Evolutionary conservation across 1,139 yeast species (phyloP).

Genomic region (Geotrichum candidum): DNA sequence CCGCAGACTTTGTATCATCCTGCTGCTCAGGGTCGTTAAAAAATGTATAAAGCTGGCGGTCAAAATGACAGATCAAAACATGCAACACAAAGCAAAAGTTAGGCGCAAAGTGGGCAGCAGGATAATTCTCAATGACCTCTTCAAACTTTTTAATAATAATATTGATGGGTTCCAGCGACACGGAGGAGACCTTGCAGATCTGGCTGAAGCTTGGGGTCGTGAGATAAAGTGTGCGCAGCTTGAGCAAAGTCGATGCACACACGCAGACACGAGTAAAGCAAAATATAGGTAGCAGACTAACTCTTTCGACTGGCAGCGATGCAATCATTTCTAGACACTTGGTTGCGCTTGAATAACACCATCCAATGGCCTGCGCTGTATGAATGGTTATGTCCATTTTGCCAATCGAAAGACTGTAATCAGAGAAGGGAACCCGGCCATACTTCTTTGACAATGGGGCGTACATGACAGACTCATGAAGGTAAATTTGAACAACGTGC

Average conservation of each 20-base stretch:
- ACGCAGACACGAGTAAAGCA: slow-evolving; percentile 61
- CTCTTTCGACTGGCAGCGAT: slow-evolving; percentile 15
- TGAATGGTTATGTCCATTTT: slow-evolving; percentile 22
- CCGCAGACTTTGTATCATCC: background rate
- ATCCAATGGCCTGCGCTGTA: slow-evolving; percentile 21
- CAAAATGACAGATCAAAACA: slow-evolving; percentile 27
- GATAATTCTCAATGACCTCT: slow-evolving; percentile 21
- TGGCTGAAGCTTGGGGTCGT: slow-evolving; percentile 49
- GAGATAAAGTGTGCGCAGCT: slow-evolving; percentile 51
- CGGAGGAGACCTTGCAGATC: slow-evolving; percentile 42
- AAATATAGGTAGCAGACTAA: slow-evolving; percentile 56
- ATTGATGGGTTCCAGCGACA: slow-evolving; percentile 44
- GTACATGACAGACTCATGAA: slow-evolving; percentile 56
- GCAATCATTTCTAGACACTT: slow-evolving; percentile 21
- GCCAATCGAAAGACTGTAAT: slow-evolving; percentile 30
- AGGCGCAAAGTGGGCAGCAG: slow-evolving; percentile 25
- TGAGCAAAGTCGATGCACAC: slow-evolving; percentile 59
- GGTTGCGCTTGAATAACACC: slow-evolving; percentile 23
- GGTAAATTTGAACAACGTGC: slow-evolving; percentile 32
- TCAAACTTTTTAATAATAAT: slow-evolving; percentile 36
- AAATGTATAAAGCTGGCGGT: slow-evolving; percentile 20
- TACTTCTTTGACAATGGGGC: slow-evolving; percentile 23
- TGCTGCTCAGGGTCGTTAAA: background rate
- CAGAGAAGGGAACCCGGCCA: slow-evolving; percentile 38
- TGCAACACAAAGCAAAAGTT: slow-evolving; percentile 26